Conservation (phyloP, 805 yeast genomes). For the Ogataea trehaloabstinens region DNA sequence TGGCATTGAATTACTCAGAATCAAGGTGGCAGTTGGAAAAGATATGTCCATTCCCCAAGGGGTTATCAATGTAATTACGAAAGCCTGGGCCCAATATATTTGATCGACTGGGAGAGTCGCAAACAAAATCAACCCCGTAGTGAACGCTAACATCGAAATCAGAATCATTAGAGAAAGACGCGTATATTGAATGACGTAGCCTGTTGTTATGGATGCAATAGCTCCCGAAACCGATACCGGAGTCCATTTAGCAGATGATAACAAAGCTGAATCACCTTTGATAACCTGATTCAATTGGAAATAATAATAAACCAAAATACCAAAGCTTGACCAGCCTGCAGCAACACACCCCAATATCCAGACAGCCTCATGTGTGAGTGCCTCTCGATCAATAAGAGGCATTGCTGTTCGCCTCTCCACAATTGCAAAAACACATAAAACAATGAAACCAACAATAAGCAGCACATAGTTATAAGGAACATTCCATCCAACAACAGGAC, state of each 20-base stretch:
- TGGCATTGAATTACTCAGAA: slow-evolving; percentile 1
- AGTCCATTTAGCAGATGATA: not conserved
- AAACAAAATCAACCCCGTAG: not conserved
- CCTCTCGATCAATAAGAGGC: not conserved
- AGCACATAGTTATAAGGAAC: not conserved
- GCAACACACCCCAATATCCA: slow-evolving; percentile 1
- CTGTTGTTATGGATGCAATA: not conserved
- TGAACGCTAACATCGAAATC: not conserved
- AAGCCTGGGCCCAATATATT: slow-evolving; percentile 2
- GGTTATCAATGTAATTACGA: not conserved
- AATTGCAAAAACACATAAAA: not conserved
- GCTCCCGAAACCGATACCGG: not conserved
- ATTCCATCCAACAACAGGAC: slow-evolving; percentile 2
- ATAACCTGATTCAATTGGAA: not conserved
- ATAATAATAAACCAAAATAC: not conserved
- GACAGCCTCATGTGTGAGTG: not conserved
- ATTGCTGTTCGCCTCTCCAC: not conserved
- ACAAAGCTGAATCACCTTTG: not conserved
- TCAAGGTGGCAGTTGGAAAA: slow-evolving; percentile 1
- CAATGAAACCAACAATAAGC: not conserved
- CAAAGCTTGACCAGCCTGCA: not conserved
- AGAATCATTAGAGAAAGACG: not conserved
- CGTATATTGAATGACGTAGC: not conserved
- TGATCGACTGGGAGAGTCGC: not conserved
- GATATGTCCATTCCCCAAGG: slow-evolving; percentile 1